A percentile compares a stretch with the other conserved stretches of the same genome.
These are phyloP conservation scores for Aspergillus mulundensis DNA, from an alignment of 495 filamentous ascomycete genomes.

Conservation along the genomic window DNA sequence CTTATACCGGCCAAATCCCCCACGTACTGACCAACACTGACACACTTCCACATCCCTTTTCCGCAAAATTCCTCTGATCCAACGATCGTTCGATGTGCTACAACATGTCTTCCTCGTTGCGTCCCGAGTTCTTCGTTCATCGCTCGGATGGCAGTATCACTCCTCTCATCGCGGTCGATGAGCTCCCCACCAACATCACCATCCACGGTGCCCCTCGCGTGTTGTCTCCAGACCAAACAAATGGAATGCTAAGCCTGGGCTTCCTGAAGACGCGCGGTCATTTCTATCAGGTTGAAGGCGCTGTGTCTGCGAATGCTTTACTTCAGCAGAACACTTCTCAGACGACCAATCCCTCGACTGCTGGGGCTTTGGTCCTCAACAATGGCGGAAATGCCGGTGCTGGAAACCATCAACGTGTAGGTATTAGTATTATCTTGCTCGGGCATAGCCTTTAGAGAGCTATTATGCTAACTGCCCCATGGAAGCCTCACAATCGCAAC, in stretches of 20 bases:
- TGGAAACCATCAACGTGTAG: slow-evolving; percentile 19
- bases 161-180: slow-evolving; percentile 62
- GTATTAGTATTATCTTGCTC: not conserved
- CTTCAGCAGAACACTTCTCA: slow-evolving; percentile 20
- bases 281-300: slow-evolving; percentile 33
- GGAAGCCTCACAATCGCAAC: slow-evolving; percentile 13
- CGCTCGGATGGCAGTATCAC: slow-evolving; percentile 56
- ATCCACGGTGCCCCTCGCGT: slow-evolving; percentile 34
- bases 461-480: slow-evolving; percentile 5
- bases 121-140: slow-evolving; percentile 50
- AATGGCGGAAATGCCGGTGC: slow-evolving; percentile 3
- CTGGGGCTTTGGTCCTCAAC: slow-evolving; percentile 18
- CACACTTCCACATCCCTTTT: not conserved
- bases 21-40: not conserved
- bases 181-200: slow-evolving; percentile 45
- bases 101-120: slow-evolving; percentile 25
- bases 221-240: slow-evolving; percentile 32
- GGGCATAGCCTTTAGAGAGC: not conserved
- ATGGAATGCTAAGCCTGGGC: slow-evolving; percentile 47
- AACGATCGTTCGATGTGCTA: not conserved
- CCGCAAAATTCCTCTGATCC: not conserved
- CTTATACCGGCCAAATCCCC: not conserved
- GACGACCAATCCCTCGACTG: slow-evolving; percentile 7
- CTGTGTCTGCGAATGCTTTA: slow-evolving; percentile 11
- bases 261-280: slow-evolving; percentile 25